Conservation (phyloP, 2,329 filamentous ascomycete species). For the Beauveria asiatica region DNA sequence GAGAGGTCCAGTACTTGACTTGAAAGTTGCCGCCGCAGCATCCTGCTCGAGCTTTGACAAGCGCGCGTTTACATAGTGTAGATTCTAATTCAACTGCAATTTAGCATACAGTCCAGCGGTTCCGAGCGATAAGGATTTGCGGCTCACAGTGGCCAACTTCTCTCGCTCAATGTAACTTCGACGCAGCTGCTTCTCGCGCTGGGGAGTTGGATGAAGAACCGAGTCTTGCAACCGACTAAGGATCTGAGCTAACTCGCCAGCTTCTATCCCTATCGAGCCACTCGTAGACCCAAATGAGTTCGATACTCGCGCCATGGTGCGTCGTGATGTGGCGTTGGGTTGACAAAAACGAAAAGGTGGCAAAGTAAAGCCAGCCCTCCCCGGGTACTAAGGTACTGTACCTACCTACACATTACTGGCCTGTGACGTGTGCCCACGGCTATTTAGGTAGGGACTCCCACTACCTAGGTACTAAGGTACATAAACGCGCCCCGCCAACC, state of each 20-base stretch:
- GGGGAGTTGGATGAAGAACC: constrained; percentile 53
- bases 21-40: constrained; percentile 23
- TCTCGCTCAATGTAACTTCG: constrained; percentile 57
- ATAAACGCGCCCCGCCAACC: background rate
- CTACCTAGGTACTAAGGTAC: too few species aligned
- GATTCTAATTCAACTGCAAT: constrained; percentile 44
- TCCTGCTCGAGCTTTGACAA: constrained; percentile 66
- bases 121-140: too few species aligned
- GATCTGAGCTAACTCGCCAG: constrained; percentile 51
- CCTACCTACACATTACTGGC: too few species aligned
- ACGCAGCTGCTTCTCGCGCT: constrained; percentile 48
- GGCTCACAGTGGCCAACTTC: constrained; percentile 31
- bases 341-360: background rate
- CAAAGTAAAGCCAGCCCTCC: background rate
- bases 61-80: constrained; percentile 61
- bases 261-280: constrained; percentile 19
- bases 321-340: background rate
- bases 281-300: background rate
- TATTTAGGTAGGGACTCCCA: background rate
- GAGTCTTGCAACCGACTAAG: constrained; percentile 57
- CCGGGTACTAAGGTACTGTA: too few species aligned
- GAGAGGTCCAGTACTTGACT: background rate
- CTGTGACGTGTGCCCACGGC: constrained; percentile 4
- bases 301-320: constrained; percentile 8
- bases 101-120: constrained; percentile 36